phyloP scores from a whole-genome alignment of 306 rosid genomes.

The Lotus japonicus region DNA sequence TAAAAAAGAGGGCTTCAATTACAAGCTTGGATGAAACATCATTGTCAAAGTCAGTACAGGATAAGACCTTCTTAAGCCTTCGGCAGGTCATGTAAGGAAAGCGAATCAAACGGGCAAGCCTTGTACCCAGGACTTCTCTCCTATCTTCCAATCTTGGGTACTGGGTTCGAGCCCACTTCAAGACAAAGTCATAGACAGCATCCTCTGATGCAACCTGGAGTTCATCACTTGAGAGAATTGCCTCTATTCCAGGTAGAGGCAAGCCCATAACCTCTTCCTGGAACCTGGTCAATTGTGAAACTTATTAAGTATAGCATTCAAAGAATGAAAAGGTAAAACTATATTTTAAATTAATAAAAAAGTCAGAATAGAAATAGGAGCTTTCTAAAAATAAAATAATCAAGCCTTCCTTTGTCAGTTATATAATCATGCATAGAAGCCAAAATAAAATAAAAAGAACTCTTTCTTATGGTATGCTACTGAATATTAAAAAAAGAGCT shows the following conservation, averaged over 20 bases:
- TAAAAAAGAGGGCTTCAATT: constrained; percentile 82
- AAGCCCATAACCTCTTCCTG: constrained; percentile 80
- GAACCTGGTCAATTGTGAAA: constrained; percentile 41
- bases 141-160: constrained; percentile 71
- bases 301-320: constrained; percentile 14
- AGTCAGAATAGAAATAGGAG: not conserved
- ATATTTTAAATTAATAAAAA: not conserved
- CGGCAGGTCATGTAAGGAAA: constrained; percentile 88
- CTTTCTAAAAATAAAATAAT: no score
- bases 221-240: constrained; percentile 72
- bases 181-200: constrained; percentile 83
- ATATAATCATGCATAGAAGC: no score
- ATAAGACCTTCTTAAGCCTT: constrained; percentile 79
- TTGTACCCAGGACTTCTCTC: constrained; percentile 56
- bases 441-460: no score
- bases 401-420: no score
- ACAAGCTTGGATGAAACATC: constrained; percentile 78
- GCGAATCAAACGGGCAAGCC: constrained; percentile 71
- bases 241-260: constrained; percentile 85
- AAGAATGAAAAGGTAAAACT: not conserved
- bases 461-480: not conserved
- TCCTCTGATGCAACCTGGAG: constrained; percentile 96
- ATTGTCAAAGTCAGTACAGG: constrained; percentile 76
- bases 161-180: constrained; percentile 76
- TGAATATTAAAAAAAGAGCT: not conserved